Percentiles rank a stretch among this genome's conserved stretches.
phyloP scores from a whole-genome alignment of 805 yeast genomes.

The Candida sakaeoensis region DNA sequence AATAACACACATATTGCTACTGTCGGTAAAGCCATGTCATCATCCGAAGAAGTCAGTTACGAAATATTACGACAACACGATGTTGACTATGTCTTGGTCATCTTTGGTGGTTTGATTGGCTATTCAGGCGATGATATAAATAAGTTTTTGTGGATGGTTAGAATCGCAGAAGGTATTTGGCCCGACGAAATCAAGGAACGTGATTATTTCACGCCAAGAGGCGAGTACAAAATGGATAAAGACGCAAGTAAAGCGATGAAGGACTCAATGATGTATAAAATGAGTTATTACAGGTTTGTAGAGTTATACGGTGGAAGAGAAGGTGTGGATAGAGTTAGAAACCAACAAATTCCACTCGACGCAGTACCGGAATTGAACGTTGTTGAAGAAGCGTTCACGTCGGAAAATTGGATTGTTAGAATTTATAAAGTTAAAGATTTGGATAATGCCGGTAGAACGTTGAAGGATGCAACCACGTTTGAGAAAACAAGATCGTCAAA shows the following conservation, averaged over 20 bases:
- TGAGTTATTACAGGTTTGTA: conserved; percentile 84
- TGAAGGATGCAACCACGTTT: conserved; percentile 53
- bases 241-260: conserved; percentile 82
- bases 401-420: conserved; percentile 96
- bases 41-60: conserved; percentile 83
- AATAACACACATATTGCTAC: conserved; percentile 98
- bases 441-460: conserved; percentile 82
- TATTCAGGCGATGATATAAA: conserved; percentile 95
- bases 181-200: conserved; percentile 95
- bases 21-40: conserved; percentile 97
- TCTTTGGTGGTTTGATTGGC: conserved; percentile 92
- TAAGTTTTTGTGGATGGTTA: conserved; percentile 97
- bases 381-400: conserved; percentile 90
- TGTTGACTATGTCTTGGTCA: conserved; percentile 88
- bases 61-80: conserved; percentile 86
- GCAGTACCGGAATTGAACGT: conserved; percentile 57
- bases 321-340: conserved; percentile 83
- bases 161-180: conserved; percentile 99
- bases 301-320: conserved; percentile 62
- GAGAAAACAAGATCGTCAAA: conserved; percentile 30
- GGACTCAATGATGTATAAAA: conserved; percentile 88
- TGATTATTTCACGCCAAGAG: conserved; percentile 74
- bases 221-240: conserved; percentile 85
- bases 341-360: conserved; percentile 60
- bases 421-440: conserved; percentile 86